A percentile compares a stretch with the other conserved stretches of the same genome.
These are phyloP conservation scores for Venturia nashicola DNA, from an alignment of 2,329 filamentous ascomycete genomes.

Conservation along the genomic window DNA sequence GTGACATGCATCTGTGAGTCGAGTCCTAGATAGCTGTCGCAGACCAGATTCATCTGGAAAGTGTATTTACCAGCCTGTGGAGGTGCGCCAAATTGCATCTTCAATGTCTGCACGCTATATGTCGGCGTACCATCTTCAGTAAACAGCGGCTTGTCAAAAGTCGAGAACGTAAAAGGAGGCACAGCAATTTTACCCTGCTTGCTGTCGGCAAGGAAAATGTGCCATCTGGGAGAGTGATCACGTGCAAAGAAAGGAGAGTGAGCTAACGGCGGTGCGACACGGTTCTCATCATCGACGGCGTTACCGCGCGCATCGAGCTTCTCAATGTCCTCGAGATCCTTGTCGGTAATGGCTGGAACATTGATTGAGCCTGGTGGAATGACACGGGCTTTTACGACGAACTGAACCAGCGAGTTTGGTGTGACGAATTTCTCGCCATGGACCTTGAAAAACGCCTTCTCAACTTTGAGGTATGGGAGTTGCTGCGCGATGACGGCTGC, in stretches of 20 bases:
- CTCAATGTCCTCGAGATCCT: constrained; percentile 81
- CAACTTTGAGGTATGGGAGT: constrained; percentile 71
- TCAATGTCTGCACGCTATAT: constrained; percentile 89
- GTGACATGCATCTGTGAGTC: constrained; percentile 88
- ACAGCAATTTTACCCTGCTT: constrained; percentile 95
- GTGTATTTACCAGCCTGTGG: constrained; percentile 87
- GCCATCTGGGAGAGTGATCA: constrained; percentile 83
- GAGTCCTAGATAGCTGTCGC: constrained; percentile 89
- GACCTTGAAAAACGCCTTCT: constrained; percentile 97
- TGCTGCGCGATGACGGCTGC: constrained; percentile 69
- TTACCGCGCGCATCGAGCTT: constrained; percentile 81
- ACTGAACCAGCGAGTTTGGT: constrained; percentile 80
- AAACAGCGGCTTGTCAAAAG: constrained; percentile 82
- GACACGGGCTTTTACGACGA: constrained; percentile 90
- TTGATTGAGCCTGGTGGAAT: constrained; percentile 72
- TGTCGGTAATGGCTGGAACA: constrained; percentile 60
- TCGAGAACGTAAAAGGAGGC: constrained; percentile 87
- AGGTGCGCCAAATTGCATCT: constrained; percentile 92
- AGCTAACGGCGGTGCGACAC: constrained; percentile 69
- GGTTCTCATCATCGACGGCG: constrained; percentile 48
- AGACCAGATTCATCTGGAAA: constrained; percentile 87
- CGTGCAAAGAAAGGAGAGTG: constrained; percentile 84
- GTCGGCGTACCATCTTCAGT: constrained; percentile 73
- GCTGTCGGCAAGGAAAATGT: constrained; percentile 85
- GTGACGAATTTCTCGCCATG: constrained; percentile 88